These are phyloP conservation scores for Trichophyton mentagrophytes DNA, from an alignment of 2,329 filamentous ascomycete species.

Conservation along the genomic window DNA sequence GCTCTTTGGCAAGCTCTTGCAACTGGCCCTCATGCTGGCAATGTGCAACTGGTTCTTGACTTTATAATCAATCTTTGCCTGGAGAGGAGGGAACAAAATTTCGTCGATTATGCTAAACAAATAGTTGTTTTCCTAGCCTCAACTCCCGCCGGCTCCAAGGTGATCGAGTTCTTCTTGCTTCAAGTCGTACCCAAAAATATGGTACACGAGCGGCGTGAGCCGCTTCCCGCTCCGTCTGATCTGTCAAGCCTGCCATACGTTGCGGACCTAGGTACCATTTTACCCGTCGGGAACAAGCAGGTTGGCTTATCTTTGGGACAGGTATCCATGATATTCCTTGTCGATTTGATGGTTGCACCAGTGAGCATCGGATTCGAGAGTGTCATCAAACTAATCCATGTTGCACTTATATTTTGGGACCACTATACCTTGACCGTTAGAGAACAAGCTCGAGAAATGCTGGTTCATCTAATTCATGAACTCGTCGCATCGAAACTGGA, in stretches of 20 bases:
- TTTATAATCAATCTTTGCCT: conserved; percentile 93
- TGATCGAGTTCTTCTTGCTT: conserved; percentile 83
- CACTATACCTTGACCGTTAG: conserved; percentile 92
- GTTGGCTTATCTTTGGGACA: conserved; percentile 85
- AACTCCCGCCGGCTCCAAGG: conserved; percentile 70
- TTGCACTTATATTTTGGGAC: conserved; percentile 90
- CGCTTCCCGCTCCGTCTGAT: conserved; percentile 54
- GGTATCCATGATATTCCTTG: conserved; percentile 79
- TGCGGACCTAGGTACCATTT: conserved; percentile 63
- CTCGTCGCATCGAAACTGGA: conserved; percentile 70
- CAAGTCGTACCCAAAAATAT: conserved; percentile 93
- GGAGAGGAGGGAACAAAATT: conserved; percentile 91
- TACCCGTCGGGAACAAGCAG: conserved; percentile 83
- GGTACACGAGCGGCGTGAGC: conserved; percentile 75
- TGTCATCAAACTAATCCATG: conserved; percentile 75
- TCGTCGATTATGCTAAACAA: conserved; percentile 95
- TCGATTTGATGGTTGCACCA: conserved; percentile 91
- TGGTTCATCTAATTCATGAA: conserved; percentile 94
- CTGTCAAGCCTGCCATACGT: conserved; percentile 70
- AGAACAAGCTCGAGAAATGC: conserved; percentile 92
- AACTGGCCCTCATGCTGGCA: conserved; percentile 81
- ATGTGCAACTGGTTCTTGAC: conserved; percentile 85
- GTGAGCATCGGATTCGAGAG: conserved; percentile 67
- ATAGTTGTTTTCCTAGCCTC: conserved; percentile 93
- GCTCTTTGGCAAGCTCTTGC: conserved; percentile 94